Evolutionary conservation across 2,329 filamentous ascomycete species (phyloP).

Genomic region (Phaeosphaeriaceae sp.): DNA sequence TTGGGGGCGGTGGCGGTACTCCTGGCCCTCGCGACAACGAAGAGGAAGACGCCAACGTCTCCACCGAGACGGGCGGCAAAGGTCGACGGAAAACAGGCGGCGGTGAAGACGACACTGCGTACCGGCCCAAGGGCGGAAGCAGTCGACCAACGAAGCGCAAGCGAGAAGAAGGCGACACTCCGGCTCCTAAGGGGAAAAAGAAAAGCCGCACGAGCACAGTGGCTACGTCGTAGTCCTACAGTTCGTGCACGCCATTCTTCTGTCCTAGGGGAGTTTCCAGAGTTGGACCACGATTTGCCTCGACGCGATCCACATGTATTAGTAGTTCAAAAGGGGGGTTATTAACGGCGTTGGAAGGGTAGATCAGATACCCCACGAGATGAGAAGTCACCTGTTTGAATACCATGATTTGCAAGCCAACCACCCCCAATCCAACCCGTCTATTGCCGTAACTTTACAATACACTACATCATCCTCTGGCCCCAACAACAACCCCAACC

Average conservation of each 20-base stretch:
- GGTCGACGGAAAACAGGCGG: slow-evolving; percentile 37
- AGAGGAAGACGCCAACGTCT: slow-evolving; percentile 49
- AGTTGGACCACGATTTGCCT: too few relatives aligned
- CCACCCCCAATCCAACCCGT: background rate
- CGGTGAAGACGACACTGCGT: slow-evolving; percentile 53
- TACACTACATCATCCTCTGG: too few relatives aligned
- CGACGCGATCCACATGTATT: too few relatives aligned
- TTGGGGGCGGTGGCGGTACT: slow-evolving; percentile 34
- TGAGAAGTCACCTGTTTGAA: slow-evolving; percentile 5
- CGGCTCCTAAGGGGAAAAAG: slow-evolving; percentile 36
- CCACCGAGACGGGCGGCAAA: slow-evolving; percentile 35
- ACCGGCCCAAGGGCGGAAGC: slow-evolving; percentile 57
- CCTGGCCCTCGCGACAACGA: slow-evolving; percentile 47
- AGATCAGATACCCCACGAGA: slow-evolving; percentile 1
- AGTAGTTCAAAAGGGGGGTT: too few relatives aligned
- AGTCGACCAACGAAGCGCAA: slow-evolving; percentile 52
- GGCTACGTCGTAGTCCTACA: slow-evolving; percentile 7
- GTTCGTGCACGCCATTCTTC: background rate
- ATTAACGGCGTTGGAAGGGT: background rate
- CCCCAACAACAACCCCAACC: too few relatives aligned
- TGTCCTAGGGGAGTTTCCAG: too few relatives aligned
- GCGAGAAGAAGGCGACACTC: slow-evolving; percentile 47
- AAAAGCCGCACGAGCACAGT: slow-evolving; percentile 40
- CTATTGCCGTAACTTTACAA: too few relatives aligned
- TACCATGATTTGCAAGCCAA: background rate